phyloP scores from a whole-genome alignment of 2,329 filamentous ascomycete genomes.

The Aspergillus oerlinghausenensis region DNA sequence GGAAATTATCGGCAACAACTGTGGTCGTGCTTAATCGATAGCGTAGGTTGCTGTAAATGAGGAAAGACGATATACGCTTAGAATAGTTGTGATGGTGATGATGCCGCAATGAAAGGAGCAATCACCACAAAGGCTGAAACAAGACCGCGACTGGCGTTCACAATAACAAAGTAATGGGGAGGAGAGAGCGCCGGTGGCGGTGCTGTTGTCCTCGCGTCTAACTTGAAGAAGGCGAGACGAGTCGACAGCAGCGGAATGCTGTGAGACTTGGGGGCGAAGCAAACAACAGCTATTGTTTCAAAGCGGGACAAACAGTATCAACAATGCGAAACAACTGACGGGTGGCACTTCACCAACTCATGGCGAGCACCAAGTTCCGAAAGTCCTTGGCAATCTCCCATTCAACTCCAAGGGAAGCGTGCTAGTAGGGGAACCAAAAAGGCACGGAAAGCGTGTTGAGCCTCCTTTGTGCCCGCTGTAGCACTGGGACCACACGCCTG shows the following conservation, averaged over 20 bases:
- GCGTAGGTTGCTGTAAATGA: not conserved
- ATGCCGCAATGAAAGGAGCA: not conserved
- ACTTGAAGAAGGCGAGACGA: slow-evolving; percentile 11
- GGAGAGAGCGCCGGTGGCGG: slow-evolving; percentile 10
- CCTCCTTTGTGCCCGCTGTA: slow-evolving; percentile 7
- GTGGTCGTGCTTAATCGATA: not conserved
- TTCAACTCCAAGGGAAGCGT: slow-evolving; percentile 7
- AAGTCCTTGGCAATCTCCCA: slow-evolving; percentile 11
- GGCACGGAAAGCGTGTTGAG: slow-evolving; percentile 1
- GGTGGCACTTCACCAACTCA: slow-evolving; percentile 26
- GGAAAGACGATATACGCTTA: not conserved
- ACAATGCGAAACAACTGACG: slow-evolving; percentile 11
- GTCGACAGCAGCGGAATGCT: slow-evolving; percentile 26
- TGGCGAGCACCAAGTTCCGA: slow-evolving; percentile 17
- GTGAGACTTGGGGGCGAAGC: slow-evolving; percentile 18
- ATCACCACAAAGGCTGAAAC: not conserved
- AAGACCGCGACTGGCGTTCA: slow-evolving; percentile 7
- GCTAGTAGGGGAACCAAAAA: not conserved
- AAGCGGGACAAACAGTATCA: slow-evolving; percentile 10
- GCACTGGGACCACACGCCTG: slow-evolving; percentile 13
- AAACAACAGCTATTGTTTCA: slow-evolving; percentile 13
- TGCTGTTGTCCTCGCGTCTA: slow-evolving; percentile 10
- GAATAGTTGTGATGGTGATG: not conserved
- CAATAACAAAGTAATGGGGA: slow-evolving; percentile 12
- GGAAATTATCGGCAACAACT: not conserved